Evolutionary conservation across 371 early-diverging fungal genomes (phyloP), one percentile per base, ranked within the genome.

Genomic region (Lichtheimia corymbifera): DNA sequence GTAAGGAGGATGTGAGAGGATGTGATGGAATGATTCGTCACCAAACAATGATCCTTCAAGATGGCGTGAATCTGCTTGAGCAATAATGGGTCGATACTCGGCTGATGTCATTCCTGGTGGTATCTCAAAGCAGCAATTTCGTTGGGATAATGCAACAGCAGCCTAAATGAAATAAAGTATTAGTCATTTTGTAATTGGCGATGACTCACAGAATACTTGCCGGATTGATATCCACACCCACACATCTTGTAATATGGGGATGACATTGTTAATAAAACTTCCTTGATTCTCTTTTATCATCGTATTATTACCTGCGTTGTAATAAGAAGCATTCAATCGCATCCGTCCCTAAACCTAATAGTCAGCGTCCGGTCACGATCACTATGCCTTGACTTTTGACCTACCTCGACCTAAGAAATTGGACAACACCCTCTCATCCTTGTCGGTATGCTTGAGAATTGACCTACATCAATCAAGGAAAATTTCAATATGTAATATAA

Each of bases 1-100:
- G 77, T 96, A 96, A 0, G 96, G 96, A 17, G 96, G 96, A 66
- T 96, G 96, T 0, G 93, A 92, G 27, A 96, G 80, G 5, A 96
- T 79, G 65, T 93, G 94, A 72, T 93, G 93, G 63, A 90, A 94
- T 0, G 84, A 79, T 43, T 85, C 86, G 49, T 79, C 84, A 25
- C 69, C 80, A 63, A 91, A 89, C 18, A 83, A 59, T 0, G 85
- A 65, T 5, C 90, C 90, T 5, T 64, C 57, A 15, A 91, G 68
- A 40, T 82, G 64, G 5, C 92, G 83, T 4, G 91, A 80, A 65
- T 93, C 93, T 13, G 88, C 91, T 61, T 92, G 90, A 35, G 94
- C 78, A 45, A 96, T 86, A 22, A 91, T 86, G 0, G 96, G 94
- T 4, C 93, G 84, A 67, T 89, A 88, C 57, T 91, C 88, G 4